Percentiles rank a stretch among this genome's conserved stretches.
phyloP scores from a whole-genome alignment of 202 grass and related monocot genomes.

The Eragrostis tef region DNA sequence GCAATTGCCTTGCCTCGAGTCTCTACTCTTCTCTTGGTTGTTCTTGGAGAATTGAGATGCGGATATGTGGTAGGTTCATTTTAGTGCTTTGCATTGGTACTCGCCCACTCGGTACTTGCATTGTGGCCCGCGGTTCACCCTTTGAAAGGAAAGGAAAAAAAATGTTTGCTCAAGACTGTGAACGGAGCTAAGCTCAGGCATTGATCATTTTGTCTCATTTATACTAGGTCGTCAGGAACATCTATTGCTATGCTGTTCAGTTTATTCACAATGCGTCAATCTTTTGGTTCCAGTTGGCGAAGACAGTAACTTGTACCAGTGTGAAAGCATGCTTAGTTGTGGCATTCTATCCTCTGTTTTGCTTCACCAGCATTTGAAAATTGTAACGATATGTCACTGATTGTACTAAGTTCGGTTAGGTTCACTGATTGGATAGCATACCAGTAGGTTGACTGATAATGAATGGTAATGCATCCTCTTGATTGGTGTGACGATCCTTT shows the following conservation, averaged over 20 bases:
- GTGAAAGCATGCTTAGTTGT: too few relatives aligned
- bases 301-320: too few relatives aligned
- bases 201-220: background rate
- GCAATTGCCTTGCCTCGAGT: too few relatives aligned
- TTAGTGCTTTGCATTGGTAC: background rate
- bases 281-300: background rate
- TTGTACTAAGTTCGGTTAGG: background rate
- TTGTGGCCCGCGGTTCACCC: slow-evolving; percentile 3
- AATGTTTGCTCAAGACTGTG: background rate
- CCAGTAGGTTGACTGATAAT: slow-evolving; percentile 1
- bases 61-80: background rate
- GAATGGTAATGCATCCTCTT: background rate
- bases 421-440: slow-evolving; percentile 8
- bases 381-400: background rate
- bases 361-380: too few relatives aligned
- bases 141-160: slow-evolving; percentile 7
- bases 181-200: too few relatives aligned
- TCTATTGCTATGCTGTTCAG: background rate
- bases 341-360: too few relatives aligned
- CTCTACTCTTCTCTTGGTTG: background rate
- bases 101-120: background rate
- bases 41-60: background rate
- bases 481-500: background rate
- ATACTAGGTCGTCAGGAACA: background rate
- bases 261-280: background rate